Percentiles rank a stretch among this genome's conserved stretches.
These are phyloP conservation scores for Corymbia citriodora DNA, from an alignment of 441 rosid species.

Conservation along the genomic window DNA sequence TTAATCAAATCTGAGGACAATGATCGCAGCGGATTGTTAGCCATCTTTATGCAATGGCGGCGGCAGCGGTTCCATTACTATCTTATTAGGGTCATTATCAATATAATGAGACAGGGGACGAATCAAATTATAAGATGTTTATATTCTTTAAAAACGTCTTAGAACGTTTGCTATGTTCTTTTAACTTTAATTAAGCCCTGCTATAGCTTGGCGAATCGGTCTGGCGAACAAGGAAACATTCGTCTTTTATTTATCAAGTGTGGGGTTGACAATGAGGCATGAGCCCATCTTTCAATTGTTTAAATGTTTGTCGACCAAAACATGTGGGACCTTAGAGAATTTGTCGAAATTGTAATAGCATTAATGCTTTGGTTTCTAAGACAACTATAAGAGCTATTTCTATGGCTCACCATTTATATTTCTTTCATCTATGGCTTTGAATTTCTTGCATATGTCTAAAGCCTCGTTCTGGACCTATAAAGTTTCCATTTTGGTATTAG, in stretches of 20 bases:
- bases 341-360: neutral
- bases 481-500: too few relatives aligned
- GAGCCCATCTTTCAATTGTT: too few relatives aligned
- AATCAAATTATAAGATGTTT: neutral
- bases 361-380: neutral
- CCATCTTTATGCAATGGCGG: neutral
- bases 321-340: neutral
- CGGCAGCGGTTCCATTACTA: accelerated
- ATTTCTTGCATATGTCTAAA: too few relatives aligned
- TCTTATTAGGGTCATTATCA: neutral
- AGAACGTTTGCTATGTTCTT: neutral
- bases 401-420: too few relatives aligned
- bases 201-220: neutral
- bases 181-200: neutral
- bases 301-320: neutral
- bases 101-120: accelerated
- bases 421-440: too few relatives aligned
- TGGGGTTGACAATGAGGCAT: too few relatives aligned
- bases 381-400: neutral
- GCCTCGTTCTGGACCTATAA: too few relatives aligned
- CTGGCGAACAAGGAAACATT: neutral
- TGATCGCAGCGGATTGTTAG: neutral
- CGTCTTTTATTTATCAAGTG: neutral
- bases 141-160: neutral
- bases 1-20: neutral